Evolutionary conservation across 2,329 filamentous ascomycete genomes (phyloP), one percentile per base, ranked within the genome.

Genomic region (Massarina eburnea): DNA sequence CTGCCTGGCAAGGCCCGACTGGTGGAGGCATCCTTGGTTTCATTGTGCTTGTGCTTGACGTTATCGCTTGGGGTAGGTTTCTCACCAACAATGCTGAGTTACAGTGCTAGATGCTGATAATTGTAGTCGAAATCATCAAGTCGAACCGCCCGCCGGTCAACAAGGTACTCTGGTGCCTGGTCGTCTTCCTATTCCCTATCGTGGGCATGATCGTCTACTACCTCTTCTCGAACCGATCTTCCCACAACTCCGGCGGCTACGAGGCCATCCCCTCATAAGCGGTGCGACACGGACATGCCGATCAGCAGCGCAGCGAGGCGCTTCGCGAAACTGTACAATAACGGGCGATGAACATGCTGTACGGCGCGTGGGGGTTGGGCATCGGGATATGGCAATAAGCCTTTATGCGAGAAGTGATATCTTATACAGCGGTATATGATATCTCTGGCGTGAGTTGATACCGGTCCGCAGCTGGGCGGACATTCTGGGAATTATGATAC

Each of bases 141-240:
- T 85, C 82, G 32, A 83, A 79, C 67, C 81, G 82, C 48, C 76
- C 81, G 4, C 70, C 76, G 17, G 64, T 71, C 17, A 72, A 77
- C 67, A 86, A 86, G 72, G 64, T 85, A 3, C 70, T 84, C 22
- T 86, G 83, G 83, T 80, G 75, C 39, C 71, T 85, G 1, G 71
- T 83, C 34, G 80, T 85, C 58, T 85, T 85, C 72, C 67, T 85
- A 51, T 84, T 85, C 71, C 83, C 83, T 3, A 71, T 86, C 39
- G 63, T 80, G 54, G 83, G 83, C 48, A 73, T 84, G 66, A 67
- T 84, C 58, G 69, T 84, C 66, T 86, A 85, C 71, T 85, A 75
- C 62, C 68, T 86, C 41, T 84, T 85, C 71, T 83, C 81, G 37
- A 80, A 85, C 70, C 80, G 82, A 40, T 70, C 73, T 34, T 71